Percentiles rank a stretch among this genome's conserved stretches.
These are phyloP conservation scores for Ophiocordyceps camponoti-saundersi DNA, from an alignment of 2,329 filamentous ascomycete genomes.

Conservation along the genomic window DNA sequence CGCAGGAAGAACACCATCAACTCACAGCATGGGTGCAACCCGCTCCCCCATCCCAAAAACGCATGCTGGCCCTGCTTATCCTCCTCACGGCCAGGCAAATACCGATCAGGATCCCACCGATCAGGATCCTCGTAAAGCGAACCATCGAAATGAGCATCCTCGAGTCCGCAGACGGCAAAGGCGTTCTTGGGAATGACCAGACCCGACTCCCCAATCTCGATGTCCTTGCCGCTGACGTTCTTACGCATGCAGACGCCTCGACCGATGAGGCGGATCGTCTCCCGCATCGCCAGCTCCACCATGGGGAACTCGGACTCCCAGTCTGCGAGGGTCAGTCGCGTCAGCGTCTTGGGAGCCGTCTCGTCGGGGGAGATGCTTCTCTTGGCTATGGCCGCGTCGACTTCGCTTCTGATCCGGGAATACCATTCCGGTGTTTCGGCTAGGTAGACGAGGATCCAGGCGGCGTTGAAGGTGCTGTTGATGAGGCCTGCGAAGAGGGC, in stretches of 20 bases:
- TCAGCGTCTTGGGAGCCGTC: conserved; percentile 18
- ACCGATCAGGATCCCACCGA: conserved; percentile 32
- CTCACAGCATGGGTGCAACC: conserved; percentile 18
- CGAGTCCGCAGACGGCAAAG: conserved; percentile 26
- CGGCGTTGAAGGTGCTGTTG: conserved; percentile 38
- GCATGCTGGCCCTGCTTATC: conserved; percentile 15
- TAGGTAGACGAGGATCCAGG: conserved; percentile 34
- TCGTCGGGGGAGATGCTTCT: conserved; percentile 17
- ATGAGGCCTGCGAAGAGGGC: conserved; percentile 37
- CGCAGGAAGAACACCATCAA: background rate
- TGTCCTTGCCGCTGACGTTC: conserved; percentile 26
- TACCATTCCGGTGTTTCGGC: conserved; percentile 28
- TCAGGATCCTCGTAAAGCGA: conserved; percentile 28
- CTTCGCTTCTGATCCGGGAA: conserved; percentile 24
- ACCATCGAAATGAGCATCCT: conserved; percentile 30
- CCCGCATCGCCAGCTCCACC: conserved; percentile 32
- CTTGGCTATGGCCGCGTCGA: conserved; percentile 24
- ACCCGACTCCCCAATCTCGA: conserved; percentile 24
- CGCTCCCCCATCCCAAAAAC: conserved; percentile 18
- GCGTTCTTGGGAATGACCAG: conserved; percentile 31
- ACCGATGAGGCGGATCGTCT: conserved; percentile 33
- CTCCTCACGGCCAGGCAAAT: conserved; percentile 26
- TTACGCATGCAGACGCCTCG: conserved; percentile 31
- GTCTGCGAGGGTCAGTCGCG: conserved; percentile 27
- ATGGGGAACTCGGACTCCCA: conserved; percentile 39